Evolutionary conservation across 495 filamentous ascomycete species (phyloP).

Genomic region (Bathelium albidoporum): DNA sequence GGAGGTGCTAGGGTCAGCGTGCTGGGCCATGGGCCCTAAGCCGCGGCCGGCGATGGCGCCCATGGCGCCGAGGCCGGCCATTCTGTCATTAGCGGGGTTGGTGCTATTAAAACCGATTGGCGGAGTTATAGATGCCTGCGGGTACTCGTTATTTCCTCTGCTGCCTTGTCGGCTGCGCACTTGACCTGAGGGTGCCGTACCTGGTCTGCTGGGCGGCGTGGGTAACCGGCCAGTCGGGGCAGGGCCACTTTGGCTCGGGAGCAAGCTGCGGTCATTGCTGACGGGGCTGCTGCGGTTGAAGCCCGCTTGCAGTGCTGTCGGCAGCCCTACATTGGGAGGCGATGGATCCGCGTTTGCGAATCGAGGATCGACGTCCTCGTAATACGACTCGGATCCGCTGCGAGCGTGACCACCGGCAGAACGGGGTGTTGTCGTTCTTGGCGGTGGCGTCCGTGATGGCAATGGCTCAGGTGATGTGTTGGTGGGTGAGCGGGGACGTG

Average conservation of each 20-base stretch:
- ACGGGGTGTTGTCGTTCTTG: conserved; percentile 27
- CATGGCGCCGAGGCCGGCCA: background rate
- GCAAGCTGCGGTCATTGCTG: conserved; percentile 2
- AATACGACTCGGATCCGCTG: conserved; percentile 53
- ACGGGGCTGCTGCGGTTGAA: conserved; percentile 13
- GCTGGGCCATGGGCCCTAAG: background rate
- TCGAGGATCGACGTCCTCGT: conserved; percentile 87
- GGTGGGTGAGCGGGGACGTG: conserved; percentile 22
- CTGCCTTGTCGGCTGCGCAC: conserved; percentile 1
- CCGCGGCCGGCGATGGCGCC: background rate
- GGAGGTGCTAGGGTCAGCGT: conserved; percentile 19
- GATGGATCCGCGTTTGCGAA: conserved; percentile 48
- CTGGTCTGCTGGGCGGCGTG: conserved; percentile 1
- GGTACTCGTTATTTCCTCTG: conserved; percentile 2
- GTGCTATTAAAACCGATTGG: conserved; percentile 25
- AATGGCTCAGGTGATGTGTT: conserved; percentile 14
- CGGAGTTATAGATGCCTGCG: conserved; percentile 12
- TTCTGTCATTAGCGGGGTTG: conserved; percentile 18
- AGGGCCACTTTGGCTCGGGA: conserved; percentile 15
- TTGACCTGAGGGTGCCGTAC: background rate
- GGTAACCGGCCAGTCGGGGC: conserved; percentile 22
- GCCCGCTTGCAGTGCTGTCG: conserved; percentile 27
- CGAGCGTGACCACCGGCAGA: conserved; percentile 16
- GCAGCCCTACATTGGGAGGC: conserved; percentile 19
- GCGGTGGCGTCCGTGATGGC: conserved; percentile 3